A percentile compares a stretch with the other conserved stretches of the same genome.
Evolutionary conservation across 768 basidiomycete species (phyloP).

Genomic region (Phaeolepiota aurea): DNA sequence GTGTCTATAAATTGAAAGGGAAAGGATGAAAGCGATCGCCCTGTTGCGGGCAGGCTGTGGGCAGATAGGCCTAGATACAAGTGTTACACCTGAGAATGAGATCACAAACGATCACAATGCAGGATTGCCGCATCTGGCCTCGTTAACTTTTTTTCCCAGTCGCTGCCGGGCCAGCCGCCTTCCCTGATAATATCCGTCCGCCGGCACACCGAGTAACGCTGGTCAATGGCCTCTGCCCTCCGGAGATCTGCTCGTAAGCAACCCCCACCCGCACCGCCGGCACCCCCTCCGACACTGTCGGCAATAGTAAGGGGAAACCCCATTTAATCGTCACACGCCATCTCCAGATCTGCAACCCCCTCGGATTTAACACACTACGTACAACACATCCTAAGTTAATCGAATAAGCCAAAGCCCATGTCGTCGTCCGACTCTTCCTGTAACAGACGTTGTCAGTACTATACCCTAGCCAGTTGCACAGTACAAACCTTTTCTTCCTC

Average conservation of each 20-base stretch:
- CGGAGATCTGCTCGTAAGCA: too few species aligned
- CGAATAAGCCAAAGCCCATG: constrained; percentile 99
- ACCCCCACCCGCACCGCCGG: constrained; percentile 23
- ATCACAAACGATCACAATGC: too few species aligned
- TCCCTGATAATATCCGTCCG: constrained; percentile 20
- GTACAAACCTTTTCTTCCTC: constrained; percentile 74
- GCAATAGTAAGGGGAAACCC: constrained; percentile 1
- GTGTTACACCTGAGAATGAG: too few species aligned
- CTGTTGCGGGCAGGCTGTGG: too few species aligned
- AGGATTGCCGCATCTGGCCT: too few species aligned
- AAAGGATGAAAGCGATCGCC: too few species aligned
- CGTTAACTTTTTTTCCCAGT: too few species aligned
- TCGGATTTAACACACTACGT: not conserved
- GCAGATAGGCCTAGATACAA: too few species aligned
- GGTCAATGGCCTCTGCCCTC: too few species aligned
- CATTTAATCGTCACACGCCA: constrained; percentile 1
- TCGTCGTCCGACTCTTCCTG: constrained; percentile 96
- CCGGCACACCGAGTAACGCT: constrained; percentile 15
- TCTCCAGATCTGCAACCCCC: constrained; percentile 4
- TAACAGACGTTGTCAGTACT: constrained; percentile 6
- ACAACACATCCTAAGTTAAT: constrained; percentile 39
- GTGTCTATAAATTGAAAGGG: too few species aligned
- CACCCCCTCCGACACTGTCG: constrained; percentile 6
- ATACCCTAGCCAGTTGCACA: not conserved
- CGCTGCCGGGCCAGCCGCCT: constrained; percentile 11